phyloP scores from a whole-genome alignment of 2,329 filamentous ascomycete genomes.

The Thermomyces lanuginosus region DNA sequence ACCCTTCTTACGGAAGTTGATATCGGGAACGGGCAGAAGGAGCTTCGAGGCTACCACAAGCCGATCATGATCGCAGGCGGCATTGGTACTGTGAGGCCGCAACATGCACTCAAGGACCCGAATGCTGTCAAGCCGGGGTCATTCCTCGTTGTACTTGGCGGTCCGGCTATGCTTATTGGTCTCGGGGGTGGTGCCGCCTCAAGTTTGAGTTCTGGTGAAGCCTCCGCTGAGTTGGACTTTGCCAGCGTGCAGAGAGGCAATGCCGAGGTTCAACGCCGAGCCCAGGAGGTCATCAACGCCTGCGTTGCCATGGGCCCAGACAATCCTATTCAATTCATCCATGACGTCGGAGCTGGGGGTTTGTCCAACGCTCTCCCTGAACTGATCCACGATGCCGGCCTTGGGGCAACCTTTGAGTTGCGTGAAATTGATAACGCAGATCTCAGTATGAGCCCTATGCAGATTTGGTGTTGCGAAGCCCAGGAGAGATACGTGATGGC shows the following conservation, averaged over 20 bases:
- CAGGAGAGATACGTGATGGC: conserved; percentile 93
- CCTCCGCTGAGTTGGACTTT: conserved; percentile 84
- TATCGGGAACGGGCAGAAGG: conserved; percentile 43
- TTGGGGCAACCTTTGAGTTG: conserved; percentile 85
- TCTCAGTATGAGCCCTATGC: conserved; percentile 78
- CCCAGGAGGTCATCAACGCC: conserved; percentile 95
- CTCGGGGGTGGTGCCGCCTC: conserved; percentile 91
- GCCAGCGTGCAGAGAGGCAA: conserved; percentile 95
- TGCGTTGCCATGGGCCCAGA: conserved; percentile 69
- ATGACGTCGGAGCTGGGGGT: conserved; percentile 91
- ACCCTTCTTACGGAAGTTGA: conserved; percentile 62
- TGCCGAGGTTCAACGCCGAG: conserved; percentile 84
- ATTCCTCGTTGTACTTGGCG: conserved; percentile 80
- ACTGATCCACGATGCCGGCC: conserved; percentile 78
- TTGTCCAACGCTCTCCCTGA: conserved; percentile 73
- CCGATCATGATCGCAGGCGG: conserved; percentile 97
- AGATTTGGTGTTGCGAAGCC: conserved; percentile 96
- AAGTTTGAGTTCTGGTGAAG: conserved; percentile 73
- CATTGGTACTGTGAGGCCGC: conserved; percentile 76
- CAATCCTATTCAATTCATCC: conserved; percentile 90
- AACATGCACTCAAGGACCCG: conserved; percentile 75
- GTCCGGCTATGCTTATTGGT: conserved; percentile 93
- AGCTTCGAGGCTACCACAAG: conserved; percentile 88
- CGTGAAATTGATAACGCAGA: conserved; percentile 84
- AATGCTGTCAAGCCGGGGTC: conserved; percentile 70